Percentiles rank a stretch among this genome's conserved stretches.
Evolutionary conservation across 305 asterid genomes (phyloP).

Genomic region (Lippia alba): DNA sequence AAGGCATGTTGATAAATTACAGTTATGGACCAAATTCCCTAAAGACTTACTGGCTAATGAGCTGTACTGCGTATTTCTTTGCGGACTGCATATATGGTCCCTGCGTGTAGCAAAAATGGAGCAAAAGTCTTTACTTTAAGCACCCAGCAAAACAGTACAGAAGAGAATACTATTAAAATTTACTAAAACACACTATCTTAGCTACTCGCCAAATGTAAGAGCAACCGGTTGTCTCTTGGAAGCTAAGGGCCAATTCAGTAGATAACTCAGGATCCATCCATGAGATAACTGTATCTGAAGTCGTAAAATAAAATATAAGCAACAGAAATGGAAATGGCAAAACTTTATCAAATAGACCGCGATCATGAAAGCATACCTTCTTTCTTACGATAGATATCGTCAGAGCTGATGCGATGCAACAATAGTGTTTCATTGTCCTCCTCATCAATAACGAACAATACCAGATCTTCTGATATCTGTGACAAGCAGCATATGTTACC

Average conservation of each 20-base stretch:
- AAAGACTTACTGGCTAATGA: conserved; percentile 78
- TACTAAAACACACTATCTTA: conserved; percentile 1
- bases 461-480: conserved; percentile 97
- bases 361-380: conserved; percentile 62
- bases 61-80: conserved; percentile 81
- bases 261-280: conserved; percentile 97
- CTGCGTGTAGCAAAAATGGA: conserved; percentile 51
- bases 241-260: conserved; percentile 97
- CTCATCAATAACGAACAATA: conserved; percentile 85
- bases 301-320: conserved; percentile 30
- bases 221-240: conserved; percentile 96
- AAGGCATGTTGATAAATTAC: conserved; percentile 18
- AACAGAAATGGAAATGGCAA: conserved; percentile 22
- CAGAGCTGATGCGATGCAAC: conserved; percentile 89
- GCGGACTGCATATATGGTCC: conserved; percentile 90
- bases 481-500: conserved; percentile 34
- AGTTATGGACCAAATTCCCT: neutral
- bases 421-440: conserved; percentile 91
- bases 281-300: conserved; percentile 88
- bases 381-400: conserved; percentile 95
- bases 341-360: conserved; percentile 4
- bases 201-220: conserved; percentile 90
- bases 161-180: conserved; percentile 22
- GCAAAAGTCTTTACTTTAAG: conserved; percentile 12
- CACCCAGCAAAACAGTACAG: conserved; percentile 26